These are phyloP conservation scores for Lunularia cruciata DNA, from an alignment of 225 moss, liverwort and hornwort genomes.

Conservation along the genomic window DNA sequence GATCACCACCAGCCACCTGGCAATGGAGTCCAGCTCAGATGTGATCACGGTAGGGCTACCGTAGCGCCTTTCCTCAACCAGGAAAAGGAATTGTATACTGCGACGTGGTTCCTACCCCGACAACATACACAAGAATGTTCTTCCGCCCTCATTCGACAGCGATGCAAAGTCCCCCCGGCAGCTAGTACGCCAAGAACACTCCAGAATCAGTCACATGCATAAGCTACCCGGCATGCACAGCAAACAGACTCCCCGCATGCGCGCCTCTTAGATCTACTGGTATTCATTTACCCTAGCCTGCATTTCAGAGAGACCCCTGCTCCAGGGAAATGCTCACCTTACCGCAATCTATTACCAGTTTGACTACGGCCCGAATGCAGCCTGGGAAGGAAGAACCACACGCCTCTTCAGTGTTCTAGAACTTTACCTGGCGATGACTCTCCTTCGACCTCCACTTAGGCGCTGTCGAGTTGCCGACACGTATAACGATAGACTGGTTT, in stretches of 20 bases:
- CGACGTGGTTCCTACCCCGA: too few species aligned
- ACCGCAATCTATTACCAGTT: not conserved
- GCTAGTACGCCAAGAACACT: not conserved
- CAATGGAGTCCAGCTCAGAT: not conserved
- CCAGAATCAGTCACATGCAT: not conserved
- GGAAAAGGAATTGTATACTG: too few species aligned
- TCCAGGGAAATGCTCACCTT: not conserved
- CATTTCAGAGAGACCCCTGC: not conserved
- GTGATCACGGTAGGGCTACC: too few species aligned
- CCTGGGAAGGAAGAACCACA: not conserved
- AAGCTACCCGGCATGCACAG: not conserved
- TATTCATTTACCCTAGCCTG: not conserved
- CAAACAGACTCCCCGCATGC: not conserved
- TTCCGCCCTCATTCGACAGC: not conserved
- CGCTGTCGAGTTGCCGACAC: too few species aligned
- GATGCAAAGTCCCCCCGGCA: not conserved
- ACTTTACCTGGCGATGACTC: too few species aligned
- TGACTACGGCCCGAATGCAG: not conserved
- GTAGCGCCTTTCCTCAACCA: too few species aligned
- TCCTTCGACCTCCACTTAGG: too few species aligned
- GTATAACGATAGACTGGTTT: too few species aligned
- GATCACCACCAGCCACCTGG: not conserved
- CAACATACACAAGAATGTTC: not conserved
- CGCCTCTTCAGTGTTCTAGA: not conserved
- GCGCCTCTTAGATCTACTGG: not conserved